A percentile compares a stretch with the other conserved stretches of the same genome.
These are phyloP conservation scores for Baorangia bicolor DNA, from an alignment of 768 basidiomycete species.

Conservation along the genomic window DNA sequence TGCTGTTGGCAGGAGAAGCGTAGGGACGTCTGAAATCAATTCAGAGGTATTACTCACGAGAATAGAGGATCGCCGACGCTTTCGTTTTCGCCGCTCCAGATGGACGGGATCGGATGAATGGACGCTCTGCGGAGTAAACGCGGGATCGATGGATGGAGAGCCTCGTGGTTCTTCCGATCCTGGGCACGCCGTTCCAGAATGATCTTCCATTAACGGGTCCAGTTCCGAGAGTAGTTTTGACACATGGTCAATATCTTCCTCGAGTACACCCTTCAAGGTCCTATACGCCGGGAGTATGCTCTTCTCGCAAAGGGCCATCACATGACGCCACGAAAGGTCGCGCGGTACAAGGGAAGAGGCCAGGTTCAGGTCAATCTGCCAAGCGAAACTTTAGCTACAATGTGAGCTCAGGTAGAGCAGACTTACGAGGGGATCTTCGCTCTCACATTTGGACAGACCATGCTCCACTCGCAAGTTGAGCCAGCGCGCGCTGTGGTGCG, in stretches of 20 bases:
- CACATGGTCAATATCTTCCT: constrained; percentile 42
- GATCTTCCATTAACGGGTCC: constrained; percentile 24
- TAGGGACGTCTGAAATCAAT: neutral
- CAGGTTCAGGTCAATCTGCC: constrained; percentile 8
- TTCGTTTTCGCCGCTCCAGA: constrained; percentile 11
- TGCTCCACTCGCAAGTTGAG: constrained; percentile 1
- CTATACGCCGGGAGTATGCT: constrained; percentile 36
- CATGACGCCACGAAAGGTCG: constrained; percentile 26
- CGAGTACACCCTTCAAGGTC: constrained; percentile 20
- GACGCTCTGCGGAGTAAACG: neutral
- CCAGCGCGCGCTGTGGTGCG: constrained; percentile 10
- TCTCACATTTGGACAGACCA: neutral
- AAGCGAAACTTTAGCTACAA: neutral
- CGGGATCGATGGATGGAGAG: neutral
- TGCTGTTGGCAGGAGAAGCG: constrained; percentile 1
- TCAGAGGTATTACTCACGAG: neutral
- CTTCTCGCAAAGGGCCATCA: constrained; percentile 30
- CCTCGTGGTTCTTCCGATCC: neutral
- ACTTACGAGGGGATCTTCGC: constrained; percentile 14
- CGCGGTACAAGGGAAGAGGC: constrained; percentile 5
- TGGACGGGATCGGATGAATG: neutral
- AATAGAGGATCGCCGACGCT: constrained; percentile 10
- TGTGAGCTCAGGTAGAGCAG: neutral
- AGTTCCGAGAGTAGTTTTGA: constrained; percentile 43
- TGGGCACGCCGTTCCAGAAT: neutral